A percentile compares a stretch with the other conserved stretches of the same genome.
These are phyloP conservation scores for Diaporthe citri DNA, from an alignment of 2,329 filamentous ascomycete species.

Conservation along the genomic window DNA sequence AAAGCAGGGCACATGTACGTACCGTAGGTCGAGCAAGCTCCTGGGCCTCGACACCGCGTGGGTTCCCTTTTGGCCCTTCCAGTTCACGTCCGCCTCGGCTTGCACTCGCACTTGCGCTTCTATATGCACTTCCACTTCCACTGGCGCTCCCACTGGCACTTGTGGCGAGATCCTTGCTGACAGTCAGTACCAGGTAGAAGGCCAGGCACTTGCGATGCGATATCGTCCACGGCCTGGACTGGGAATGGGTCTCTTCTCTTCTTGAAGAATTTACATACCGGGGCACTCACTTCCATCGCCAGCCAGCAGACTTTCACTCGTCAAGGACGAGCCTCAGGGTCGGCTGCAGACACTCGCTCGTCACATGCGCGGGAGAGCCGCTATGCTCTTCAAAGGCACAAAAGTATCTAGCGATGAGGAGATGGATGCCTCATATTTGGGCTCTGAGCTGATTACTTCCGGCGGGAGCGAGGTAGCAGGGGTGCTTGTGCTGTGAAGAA, in stretches of 20 bases:
- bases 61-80: neutral
- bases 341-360: conserved; percentile 21
- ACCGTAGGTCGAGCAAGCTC: conserved; percentile 22
- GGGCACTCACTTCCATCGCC: conserved; percentile 1
- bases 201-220: neutral
- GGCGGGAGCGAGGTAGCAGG: conserved; percentile 22
- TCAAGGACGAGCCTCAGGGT: neutral
- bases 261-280: conserved; percentile 1
- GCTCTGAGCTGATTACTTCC: neutral
- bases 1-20: conserved; percentile 12
- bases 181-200: neutral
- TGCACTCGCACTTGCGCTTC: neutral
- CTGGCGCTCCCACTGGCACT: neutral
- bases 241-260: neutral
- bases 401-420: conserved; percentile 10
- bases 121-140: neutral
- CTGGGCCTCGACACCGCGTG: neutral
- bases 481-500: conserved; percentile 33
- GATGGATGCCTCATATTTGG: conserved; percentile 31
- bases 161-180: conserved; percentile 3
- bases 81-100: neutral
- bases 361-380: conserved; percentile 7
- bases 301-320: neutral
- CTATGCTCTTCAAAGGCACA: neutral
- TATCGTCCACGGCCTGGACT: neutral